Percentiles rank a stretch among this genome's conserved stretches.
Conservation (phyloP, 2,329 filamentous ascomycete genomes). For the Anisogramma anomala region DNA sequence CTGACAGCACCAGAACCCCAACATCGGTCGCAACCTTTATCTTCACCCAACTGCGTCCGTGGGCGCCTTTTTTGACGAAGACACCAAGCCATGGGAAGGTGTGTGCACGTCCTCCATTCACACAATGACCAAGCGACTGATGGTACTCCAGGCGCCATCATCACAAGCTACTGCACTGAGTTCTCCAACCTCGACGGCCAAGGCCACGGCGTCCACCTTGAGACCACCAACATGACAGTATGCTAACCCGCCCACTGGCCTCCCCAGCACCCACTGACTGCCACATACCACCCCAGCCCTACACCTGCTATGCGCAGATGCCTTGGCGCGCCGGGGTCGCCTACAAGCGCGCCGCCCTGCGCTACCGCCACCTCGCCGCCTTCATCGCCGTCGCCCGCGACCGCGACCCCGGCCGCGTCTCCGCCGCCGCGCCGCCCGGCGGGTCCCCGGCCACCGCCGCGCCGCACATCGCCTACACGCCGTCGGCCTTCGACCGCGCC, state of each 20-base stretch:
- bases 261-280: background rate
- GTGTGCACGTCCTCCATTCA: too few species aligned
- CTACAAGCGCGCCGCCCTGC: constrained; percentile 55
- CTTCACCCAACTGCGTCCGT: constrained; percentile 61
- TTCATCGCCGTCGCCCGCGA: constrained; percentile 65
- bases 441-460: constrained; percentile 18
- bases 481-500: constrained; percentile 57
- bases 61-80: constrained; percentile 51
- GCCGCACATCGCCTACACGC: constrained; percentile 54
- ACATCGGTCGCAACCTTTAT: constrained; percentile 73
- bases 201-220: constrained; percentile 69
- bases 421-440: constrained; percentile 55
- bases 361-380: constrained; percentile 52
- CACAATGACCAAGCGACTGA: too few species aligned
- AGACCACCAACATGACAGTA: constrained; percentile 53
- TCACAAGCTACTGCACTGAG: constrained; percentile 63
- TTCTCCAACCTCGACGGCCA: constrained; percentile 67
- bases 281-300: constrained; percentile 7
- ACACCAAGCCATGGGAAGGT: constrained; percentile 51
- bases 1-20: constrained; percentile 44
- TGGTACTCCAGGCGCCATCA: constrained; percentile 38
- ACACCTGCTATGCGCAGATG: constrained; percentile 52
- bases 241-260: background rate
- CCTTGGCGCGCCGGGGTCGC: constrained; percentile 53
- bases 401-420: constrained; percentile 59